Conservation (phyloP, 306 rosid species). For the Trifolium repens region DNA sequence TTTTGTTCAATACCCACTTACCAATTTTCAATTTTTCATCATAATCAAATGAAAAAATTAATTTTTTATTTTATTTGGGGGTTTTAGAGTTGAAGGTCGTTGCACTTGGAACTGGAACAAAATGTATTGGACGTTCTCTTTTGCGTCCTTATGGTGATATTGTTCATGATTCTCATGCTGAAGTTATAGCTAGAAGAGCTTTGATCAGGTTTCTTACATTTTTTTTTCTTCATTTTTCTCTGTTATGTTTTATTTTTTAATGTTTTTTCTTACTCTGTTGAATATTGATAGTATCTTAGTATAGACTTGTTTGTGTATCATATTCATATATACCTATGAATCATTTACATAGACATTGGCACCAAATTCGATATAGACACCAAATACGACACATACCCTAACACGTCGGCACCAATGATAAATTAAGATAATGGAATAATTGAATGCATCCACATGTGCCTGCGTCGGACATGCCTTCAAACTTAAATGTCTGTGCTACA, state of each 20-base stretch:
- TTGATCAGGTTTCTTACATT: constrained; percentile 62
- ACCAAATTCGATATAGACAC: no score
- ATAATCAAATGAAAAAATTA: constrained; percentile 8
- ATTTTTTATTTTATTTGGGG: constrained; percentile 11
- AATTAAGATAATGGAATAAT: not conserved
- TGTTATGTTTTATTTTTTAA: not conserved
- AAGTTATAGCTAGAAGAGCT: constrained; percentile 80
- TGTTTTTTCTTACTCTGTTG: not conserved
- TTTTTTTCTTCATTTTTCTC: not conserved
- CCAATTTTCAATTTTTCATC: constrained; percentile 18
- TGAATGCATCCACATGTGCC: not conserved
- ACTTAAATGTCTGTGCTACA: not conserved
- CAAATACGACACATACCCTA: no score
- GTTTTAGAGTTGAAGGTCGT: constrained; percentile 67
- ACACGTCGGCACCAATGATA: no score
- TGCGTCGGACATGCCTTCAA: not conserved
- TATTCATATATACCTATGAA: not conserved
- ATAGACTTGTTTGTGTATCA: not conserved
- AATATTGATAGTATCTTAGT: not conserved
- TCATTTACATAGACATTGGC: not conserved
- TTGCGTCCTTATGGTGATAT: constrained; percentile 71
- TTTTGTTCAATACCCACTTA: not conserved
- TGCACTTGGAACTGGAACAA: constrained; percentile 89
- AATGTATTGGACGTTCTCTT: constrained; percentile 83
- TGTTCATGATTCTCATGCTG: constrained; percentile 92